Conservation (phyloP, 2,329 filamentous ascomycete genomes). For the Bipolaris oryzae region DNA sequence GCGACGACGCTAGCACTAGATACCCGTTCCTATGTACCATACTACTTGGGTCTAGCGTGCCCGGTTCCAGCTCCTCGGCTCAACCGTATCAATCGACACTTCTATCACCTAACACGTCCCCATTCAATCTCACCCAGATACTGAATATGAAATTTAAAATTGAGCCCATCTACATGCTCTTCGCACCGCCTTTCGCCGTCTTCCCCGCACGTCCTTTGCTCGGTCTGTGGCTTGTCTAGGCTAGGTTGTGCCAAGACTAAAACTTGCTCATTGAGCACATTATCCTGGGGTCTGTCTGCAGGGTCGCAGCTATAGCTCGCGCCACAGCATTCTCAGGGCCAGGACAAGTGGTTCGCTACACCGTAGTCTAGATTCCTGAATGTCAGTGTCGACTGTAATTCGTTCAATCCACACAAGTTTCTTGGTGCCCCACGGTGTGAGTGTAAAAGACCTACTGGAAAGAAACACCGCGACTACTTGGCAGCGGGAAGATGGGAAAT, state of each 20-base stretch:
- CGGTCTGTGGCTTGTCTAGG: not conserved
- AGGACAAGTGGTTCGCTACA: not conserved
- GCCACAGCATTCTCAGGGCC: constrained; percentile 25
- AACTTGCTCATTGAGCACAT: constrained; percentile 40
- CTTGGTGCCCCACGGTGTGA: constrained; percentile 6
- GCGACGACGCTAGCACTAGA: not conserved
- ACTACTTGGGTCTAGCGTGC: not conserved
- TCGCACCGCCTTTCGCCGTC: not conserved
- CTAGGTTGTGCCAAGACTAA: constrained; percentile 20
- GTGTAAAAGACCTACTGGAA: constrained; percentile 4
- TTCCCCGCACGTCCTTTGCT: not conserved
- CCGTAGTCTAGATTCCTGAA: not conserved
- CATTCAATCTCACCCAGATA: not conserved
- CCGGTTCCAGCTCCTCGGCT: not conserved
- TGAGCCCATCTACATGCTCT: not conserved
- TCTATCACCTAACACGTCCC: not conserved
- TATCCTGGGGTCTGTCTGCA: constrained; percentile 23
- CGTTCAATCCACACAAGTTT: not conserved
- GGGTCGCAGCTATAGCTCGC: constrained; percentile 31
- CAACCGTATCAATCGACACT: not conserved
- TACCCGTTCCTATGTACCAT: not conserved
- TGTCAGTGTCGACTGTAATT: not conserved
- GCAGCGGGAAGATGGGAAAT: not conserved
- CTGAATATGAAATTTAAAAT: not conserved
- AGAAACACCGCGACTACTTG: constrained; percentile 9